Base-by-base conservation (phyloP, 768 basidiomycete species). In the Tricholomella constricta region DNA sequence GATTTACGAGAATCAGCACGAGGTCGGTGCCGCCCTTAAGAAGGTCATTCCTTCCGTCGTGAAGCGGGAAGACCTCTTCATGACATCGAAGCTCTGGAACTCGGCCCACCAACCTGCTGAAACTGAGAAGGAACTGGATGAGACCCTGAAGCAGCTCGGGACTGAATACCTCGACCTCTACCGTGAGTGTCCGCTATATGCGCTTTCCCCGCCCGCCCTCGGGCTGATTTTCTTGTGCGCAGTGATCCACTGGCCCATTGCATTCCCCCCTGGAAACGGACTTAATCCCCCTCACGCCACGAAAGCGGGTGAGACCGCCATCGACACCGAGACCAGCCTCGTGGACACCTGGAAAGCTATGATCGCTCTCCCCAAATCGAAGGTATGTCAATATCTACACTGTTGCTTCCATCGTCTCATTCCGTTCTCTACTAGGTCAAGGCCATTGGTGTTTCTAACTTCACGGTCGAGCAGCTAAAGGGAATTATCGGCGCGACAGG, bases 21-120 rank as follows among this genome's bases (percentile, higher is more conserved):
- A 88, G 69, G 83, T 90, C 49, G 86, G 89, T 4, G 75, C 77
- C 3, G 88, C 88, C 1, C 75, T 91, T 63, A 86, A 86, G 69
- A 88, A 87, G 64, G 81, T 92, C 64, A 83, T 91, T 54, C 85
- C 85, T 1, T 80, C 81, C 8, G 86, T 91, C 48, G 88, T 91
- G 54, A 81, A 84, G 63, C 87, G 91, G 58, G 83, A 89, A 65
- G 85, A 94, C 12, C 78, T 93, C 50, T 91, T 88, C 69, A 84
- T 89, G 68, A 90, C 89, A 2, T 84, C 83, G 37, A 91, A 94
- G 69, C 78, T 91, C 42, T 94, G 91, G 91, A 92, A 92, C 70
- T 76, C 78, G 42, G 75, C 80, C 9, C 90, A 91, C 64, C 78
- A 77, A 53, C 84, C 88, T 4, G 76, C 79, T 7, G 67, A 77